Evolutionary conservation across 2,329 filamentous ascomycete species (phyloP).

Genomic region (Orbilia ellipsospora): DNA sequence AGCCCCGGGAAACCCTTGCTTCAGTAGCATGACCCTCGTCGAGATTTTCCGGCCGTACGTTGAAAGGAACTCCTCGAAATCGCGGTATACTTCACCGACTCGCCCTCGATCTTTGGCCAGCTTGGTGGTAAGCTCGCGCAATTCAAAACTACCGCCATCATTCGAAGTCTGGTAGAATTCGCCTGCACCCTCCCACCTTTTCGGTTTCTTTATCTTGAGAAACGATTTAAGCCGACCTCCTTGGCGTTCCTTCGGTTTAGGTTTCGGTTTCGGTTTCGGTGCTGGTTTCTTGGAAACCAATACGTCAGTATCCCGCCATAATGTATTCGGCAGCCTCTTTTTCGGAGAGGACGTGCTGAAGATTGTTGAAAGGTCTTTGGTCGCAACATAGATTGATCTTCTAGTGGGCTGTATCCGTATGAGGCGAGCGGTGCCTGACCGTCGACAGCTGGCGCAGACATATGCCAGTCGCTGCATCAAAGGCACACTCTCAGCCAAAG

Average conservation of each 20-base stretch:
- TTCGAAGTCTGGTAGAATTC: constrained; percentile 5
- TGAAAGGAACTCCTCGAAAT: constrained; percentile 26
- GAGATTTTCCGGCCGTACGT: constrained; percentile 23
- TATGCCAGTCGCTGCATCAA: constrained; percentile 50
- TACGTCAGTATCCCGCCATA: no score
- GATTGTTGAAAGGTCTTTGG: neutral
- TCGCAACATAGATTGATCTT: constrained; percentile 20
- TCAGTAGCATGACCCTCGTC: constrained; percentile 26
- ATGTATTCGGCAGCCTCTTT: no score
- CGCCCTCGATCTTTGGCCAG: constrained; percentile 17
- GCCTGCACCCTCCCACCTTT: neutral
- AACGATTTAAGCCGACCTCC: neutral
- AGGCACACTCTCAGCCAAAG: constrained; percentile 1
- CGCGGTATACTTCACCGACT: constrained; percentile 21
- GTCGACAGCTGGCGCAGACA: constrained; percentile 43
- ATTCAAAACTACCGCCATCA: constrained; percentile 5
- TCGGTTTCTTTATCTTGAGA: neutral
- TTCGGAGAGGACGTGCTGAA: no score
- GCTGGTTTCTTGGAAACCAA: no score
- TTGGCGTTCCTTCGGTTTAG: neutral
- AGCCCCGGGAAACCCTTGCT: constrained; percentile 26
- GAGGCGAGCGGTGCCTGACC: constrained; percentile 31
- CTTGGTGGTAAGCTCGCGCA: constrained; percentile 9
- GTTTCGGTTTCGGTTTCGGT: constrained; percentile 13
- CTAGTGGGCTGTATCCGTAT: constrained; percentile 7